Evolutionary conservation across 1,139 yeast genomes (phyloP).

Genomic region (Candida tropicalis): DNA sequence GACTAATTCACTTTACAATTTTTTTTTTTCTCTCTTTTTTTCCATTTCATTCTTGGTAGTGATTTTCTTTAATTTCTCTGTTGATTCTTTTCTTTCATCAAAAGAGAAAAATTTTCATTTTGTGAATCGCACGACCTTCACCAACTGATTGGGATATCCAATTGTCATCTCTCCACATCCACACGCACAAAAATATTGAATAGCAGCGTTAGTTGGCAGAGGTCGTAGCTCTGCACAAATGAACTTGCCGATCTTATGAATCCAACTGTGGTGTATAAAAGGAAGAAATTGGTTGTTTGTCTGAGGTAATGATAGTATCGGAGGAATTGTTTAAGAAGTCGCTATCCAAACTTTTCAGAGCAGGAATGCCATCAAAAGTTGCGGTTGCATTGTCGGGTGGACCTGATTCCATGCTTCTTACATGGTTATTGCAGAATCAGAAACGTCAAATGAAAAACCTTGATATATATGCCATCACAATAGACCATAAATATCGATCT

Average conservation of each 20-base stretch:
- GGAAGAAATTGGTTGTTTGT: too few species aligned
- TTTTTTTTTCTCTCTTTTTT: neutral
- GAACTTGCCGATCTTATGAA: too few species aligned
- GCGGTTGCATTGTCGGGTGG: conserved; percentile 76
- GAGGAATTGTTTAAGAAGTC: conserved; percentile 6
- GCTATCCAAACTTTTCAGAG: conserved; percentile 10
- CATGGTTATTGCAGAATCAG: conserved; percentile 45
- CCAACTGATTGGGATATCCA: neutral
- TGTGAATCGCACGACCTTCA: neutral
- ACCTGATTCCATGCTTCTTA: conserved; percentile 74
- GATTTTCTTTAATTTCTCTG: neutral
- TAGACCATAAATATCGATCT: conserved; percentile 57
- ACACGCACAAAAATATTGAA: neutral
- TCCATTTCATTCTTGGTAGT: neutral
- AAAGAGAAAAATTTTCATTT: conserved; percentile 1
- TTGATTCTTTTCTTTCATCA: neutral
- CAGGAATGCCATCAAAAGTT: conserved; percentile 19
- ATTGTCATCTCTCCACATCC: neutral
- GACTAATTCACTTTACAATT: neutral
- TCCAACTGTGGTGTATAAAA: too few species aligned
- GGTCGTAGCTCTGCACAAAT: too few species aligned
- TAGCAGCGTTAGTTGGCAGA: too few species aligned
- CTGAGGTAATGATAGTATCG: conserved; percentile 9
- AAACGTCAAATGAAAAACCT: conserved; percentile 23
- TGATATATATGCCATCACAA: conserved; percentile 52